Conservation (phyloP, 225 moss, liverwort and hornwort species). For the Rhytidiadelphus loreus region DNA sequence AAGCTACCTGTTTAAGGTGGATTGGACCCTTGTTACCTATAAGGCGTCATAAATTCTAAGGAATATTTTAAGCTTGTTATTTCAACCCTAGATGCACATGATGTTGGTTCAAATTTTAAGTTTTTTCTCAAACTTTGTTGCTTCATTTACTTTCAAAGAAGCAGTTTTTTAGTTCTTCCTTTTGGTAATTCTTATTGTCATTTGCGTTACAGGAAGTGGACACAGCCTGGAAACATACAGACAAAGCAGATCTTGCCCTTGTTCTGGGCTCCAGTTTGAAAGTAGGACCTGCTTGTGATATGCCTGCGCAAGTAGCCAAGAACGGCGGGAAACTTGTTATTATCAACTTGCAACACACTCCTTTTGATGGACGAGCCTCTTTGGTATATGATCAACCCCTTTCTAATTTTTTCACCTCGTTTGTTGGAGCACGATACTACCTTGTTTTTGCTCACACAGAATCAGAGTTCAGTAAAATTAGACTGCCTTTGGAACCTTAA, state of each 20-base stretch:
- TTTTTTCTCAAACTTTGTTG: background rate
- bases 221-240: constrained; percentile 63
- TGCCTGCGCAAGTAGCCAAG: constrained; percentile 68
- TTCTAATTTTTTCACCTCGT: background rate
- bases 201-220: constrained; percentile 56
- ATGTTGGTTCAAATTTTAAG: background rate
- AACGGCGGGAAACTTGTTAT: constrained; percentile 86
- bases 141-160: background rate
- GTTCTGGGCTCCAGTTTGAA: constrained; percentile 83
- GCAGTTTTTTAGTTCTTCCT: background rate
- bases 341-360: constrained; percentile 76
- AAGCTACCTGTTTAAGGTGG: background rate
- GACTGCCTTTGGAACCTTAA: background rate
- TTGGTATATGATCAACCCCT: constrained; percentile 32
- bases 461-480: background rate
- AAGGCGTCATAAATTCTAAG: background rate
- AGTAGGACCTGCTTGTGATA: constrained; percentile 92
- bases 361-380: constrained; percentile 70
- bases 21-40: background rate
- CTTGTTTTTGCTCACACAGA: background rate
- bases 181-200: background rate
- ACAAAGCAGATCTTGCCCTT: constrained; percentile 68
- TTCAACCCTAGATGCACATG: background rate
- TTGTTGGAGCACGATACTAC: background rate
- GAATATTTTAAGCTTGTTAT: background rate